Evolutionary conservation across 2,329 filamentous ascomycete species (phyloP).

Genomic region (Aspergillus neoniger): DNA sequence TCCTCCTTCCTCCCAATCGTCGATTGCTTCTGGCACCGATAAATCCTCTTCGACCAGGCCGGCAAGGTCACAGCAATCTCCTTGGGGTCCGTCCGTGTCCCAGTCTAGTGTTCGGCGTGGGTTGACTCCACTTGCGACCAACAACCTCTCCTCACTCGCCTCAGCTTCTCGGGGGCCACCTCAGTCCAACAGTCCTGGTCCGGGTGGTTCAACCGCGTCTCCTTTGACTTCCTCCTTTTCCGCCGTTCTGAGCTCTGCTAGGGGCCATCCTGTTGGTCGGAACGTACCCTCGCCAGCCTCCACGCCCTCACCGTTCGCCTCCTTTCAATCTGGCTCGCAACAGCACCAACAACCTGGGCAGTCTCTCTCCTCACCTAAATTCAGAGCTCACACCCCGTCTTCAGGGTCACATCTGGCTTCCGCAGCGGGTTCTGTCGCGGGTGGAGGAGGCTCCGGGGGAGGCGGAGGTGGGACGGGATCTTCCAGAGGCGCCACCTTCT

Average conservation of each 20-base stretch:
- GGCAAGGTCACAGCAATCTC: conserved; percentile 53
- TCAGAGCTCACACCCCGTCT: conserved; percentile 57
- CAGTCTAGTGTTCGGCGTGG: conserved; percentile 58
- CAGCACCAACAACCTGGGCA: conserved; percentile 53
- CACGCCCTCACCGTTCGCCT: conserved; percentile 56
- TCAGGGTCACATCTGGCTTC: conserved; percentile 59
- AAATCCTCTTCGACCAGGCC: conserved; percentile 49
- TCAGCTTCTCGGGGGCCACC: conserved; percentile 47
- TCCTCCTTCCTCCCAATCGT: conserved; percentile 54
- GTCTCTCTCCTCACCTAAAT: conserved; percentile 58
- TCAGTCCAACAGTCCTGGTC: conserved; percentile 52
- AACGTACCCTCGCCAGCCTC: conserved; percentile 57
- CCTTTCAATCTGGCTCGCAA: conserved; percentile 57
- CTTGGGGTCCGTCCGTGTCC: conserved; percentile 59
- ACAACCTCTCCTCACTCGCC: conserved; percentile 47
- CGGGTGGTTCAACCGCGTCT: conserved; percentile 53
- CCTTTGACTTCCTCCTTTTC: conserved; percentile 56
- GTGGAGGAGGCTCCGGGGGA: conserved; percentile 53
- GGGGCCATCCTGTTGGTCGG: conserved; percentile 54
- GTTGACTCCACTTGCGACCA: conserved; percentile 60
- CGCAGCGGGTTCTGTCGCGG: conserved; percentile 55
- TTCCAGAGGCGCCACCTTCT: conserved; percentile 60
- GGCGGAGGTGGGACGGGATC: conserved; percentile 57
- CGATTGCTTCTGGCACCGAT: conserved; percentile 54
- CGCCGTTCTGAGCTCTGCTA: conserved; percentile 53